Percentiles rank a stretch among this genome's conserved stretches.
These are phyloP conservation scores for Hanseniaspora hatyaiensis DNA, from an alignment of 805 yeast genomes.

Conservation along the genomic window DNA sequence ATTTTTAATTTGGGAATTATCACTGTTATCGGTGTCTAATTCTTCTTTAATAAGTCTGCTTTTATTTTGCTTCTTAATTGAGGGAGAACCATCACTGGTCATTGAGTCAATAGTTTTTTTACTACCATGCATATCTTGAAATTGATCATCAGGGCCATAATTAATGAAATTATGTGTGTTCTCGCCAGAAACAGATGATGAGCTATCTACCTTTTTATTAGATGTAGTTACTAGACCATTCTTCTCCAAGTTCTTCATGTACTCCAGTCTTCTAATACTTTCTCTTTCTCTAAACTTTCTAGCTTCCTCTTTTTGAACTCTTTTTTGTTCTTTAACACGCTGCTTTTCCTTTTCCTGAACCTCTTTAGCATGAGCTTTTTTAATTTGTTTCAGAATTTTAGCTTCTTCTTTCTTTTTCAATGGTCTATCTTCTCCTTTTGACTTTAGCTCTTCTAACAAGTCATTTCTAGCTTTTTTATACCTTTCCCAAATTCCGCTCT, in stretches of 20 bases:
- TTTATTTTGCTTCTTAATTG: too few relatives aligned
- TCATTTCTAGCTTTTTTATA: slow-evolving; percentile 5
- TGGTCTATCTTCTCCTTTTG: background rate
- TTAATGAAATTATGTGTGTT: too few relatives aligned
- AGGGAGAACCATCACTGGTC: too few relatives aligned
- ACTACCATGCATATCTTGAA: too few relatives aligned
- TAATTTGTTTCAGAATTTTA: slow-evolving; percentile 26
- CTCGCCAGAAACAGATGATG: too few relatives aligned
- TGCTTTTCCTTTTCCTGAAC: slow-evolving; percentile 21
- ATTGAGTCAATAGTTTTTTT: too few relatives aligned
- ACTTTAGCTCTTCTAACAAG: background rate
- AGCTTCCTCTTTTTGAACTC: too few relatives aligned
- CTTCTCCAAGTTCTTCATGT: background rate
- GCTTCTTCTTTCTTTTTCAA: slow-evolving; percentile 20
- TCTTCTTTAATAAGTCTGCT: background rate
- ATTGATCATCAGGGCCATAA: too few relatives aligned
- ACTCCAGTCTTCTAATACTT: slow-evolving; percentile 21
- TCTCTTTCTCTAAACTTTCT: slow-evolving; percentile 29
- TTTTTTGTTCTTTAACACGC: too few relatives aligned
- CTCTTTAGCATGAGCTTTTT: slow-evolving; percentile 29
- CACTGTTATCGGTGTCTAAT: background rate
- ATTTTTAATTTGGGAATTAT: background rate
- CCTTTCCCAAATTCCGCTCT: background rate
- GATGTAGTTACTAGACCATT: background rate
- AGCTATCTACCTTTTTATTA: background rate